Percentiles rank a stretch among this genome's conserved stretches.
Evolutionary conservation across 257 asterid genomes (phyloP).

Genomic region (Solanum chmielewskii): DNA sequence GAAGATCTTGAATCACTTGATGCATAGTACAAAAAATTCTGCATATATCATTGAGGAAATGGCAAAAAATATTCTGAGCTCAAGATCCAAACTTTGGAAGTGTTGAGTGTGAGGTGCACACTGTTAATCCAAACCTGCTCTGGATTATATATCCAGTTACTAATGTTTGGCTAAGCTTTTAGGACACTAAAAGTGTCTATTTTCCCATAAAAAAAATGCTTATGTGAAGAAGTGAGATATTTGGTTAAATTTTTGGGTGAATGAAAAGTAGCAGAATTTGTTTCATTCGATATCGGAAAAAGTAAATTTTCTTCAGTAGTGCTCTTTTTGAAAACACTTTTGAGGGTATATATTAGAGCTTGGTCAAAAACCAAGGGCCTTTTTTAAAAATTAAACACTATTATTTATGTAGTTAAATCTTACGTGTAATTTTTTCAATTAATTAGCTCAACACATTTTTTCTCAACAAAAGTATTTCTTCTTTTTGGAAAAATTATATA

Average conservation of each 20-base stretch:
- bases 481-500: too few relatives aligned
- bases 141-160: not conserved
- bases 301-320: not conserved
- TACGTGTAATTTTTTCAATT: too few relatives aligned
- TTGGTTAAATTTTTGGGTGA: not conserved
- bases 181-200: not conserved
- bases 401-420: too few relatives aligned
- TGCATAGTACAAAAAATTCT: not conserved
- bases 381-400: too few relatives aligned
- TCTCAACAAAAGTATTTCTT: too few relatives aligned
- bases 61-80: not conserved
- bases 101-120: not conserved
- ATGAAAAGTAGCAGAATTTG: not conserved
- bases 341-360: too few relatives aligned
- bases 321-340: not conserved
- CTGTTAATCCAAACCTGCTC: not conserved
- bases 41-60: not conserved
- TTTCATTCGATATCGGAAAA: too few relatives aligned
- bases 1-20: not conserved
- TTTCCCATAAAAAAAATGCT: not conserved
- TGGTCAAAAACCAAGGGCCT: not conserved
- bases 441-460: too few relatives aligned
- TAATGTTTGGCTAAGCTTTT: not conserved
- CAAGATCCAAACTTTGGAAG: not conserved
- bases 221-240: not conserved